Base-by-base conservation (phyloP, 2,329 filamentous ascomycete genomes). In the Podosphaera aphanis region DNA sequence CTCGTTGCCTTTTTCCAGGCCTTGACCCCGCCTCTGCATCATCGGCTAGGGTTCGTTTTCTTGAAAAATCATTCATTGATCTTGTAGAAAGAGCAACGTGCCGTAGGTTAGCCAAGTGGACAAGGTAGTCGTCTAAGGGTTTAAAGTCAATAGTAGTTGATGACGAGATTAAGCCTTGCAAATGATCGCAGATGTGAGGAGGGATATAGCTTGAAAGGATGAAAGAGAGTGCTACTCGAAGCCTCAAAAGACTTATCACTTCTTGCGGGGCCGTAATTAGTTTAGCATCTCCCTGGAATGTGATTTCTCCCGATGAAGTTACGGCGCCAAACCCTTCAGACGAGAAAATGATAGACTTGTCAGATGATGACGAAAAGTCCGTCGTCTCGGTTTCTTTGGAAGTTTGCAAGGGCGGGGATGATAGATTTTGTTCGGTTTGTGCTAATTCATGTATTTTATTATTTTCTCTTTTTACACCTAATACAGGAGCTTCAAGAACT, bases 1-100 rank as follows among this genome's bases (percentile, higher is more conserved):
- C 75, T 60, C 78, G 86, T 38, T 79, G 68, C 65, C 80, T 86
- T 72, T 90, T 93, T 60, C 86, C 82, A 2, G 74, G 75, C 2
- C 77, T 64, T 44, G 61, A 64, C 11, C 68, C 67, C 11, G 73
- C 71, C 20, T 74, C 72, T 27, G 83, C 78, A 31, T 57, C 55
- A 7, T 83, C 82, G 49, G 83, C 77, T 0, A 69, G 59, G 1
- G 62, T 62, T 15, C 78, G 70, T 59, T 86, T 88, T 18, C 77
- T 69, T 2, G 79, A 74, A 59, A 79, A 84, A 59, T 86, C 79
- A 1, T 67, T 70, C 7, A 76, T 62, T 2, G 77, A 76, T 45
- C 83, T 72, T 2, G 81, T 66, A 1, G 79, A 74, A 5, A 75
- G 61, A 0, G 80, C 82, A 58, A 93, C 77, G 36, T 77, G 70